Evolutionary conservation across 2,329 filamentous ascomycete genomes (phyloP).

Genomic region (Clarireedia sp.): DNA sequence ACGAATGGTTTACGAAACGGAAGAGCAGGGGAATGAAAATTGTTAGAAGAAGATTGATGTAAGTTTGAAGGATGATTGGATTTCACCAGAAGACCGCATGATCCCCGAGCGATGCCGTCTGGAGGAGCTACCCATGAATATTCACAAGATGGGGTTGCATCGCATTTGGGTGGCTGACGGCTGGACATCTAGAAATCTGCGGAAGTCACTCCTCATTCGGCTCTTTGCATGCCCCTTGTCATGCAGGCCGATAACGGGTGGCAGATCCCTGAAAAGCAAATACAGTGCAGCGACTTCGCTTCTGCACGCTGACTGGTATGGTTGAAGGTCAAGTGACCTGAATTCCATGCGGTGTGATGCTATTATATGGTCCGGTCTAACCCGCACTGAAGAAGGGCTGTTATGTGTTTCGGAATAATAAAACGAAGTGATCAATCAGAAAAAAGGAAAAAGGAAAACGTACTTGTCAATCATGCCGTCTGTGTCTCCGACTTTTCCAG

Average conservation of each 20-base stretch:
- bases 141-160: conserved; percentile 15
- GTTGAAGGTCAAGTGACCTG: conserved; percentile 42
- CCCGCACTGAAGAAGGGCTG: conserved; percentile 4
- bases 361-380: conserved; percentile 9
- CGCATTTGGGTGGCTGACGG: conserved; percentile 11
- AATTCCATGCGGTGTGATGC: conserved; percentile 12
- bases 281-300: conserved; percentile 18
- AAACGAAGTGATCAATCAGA: conserved; percentile 13
- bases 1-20: conserved; percentile 12
- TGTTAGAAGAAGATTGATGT: conserved; percentile 12
- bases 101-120: conserved; percentile 10
- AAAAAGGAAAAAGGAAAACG: conserved; percentile 18
- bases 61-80: conserved; percentile 14
- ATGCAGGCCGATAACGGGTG: conserved; percentile 25
- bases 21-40: conserved; percentile 20
- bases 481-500: conserved; percentile 64
- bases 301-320: conserved; percentile 26
- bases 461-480: conserved; percentile 86
- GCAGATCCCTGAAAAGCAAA: conserved; percentile 11
- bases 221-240: conserved; percentile 19
- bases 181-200: conserved; percentile 1
- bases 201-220: conserved; percentile 9
- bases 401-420: neutral
- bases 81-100: conserved; percentile 9
- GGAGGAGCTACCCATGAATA: neutral